These are phyloP conservation scores for Aquilaria agallochum DNA, from an alignment of 441 rosid genomes.

Conservation along the genomic window DNA sequence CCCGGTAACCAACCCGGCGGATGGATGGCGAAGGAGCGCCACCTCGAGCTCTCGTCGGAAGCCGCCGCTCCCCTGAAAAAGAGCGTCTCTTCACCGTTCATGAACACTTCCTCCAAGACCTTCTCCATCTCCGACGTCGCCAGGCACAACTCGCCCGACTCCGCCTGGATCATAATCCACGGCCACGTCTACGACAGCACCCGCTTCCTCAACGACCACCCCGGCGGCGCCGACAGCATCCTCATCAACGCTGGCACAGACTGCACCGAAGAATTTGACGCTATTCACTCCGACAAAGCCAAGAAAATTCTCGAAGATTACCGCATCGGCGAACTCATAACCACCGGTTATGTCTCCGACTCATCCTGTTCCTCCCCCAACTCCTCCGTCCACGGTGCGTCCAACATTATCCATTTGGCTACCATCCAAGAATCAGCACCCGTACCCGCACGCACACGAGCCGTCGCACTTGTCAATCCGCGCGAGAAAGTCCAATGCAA, in stretches of 20 bases:
- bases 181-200: slow-evolving; percentile 93
- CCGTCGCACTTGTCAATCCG: slow-evolving; percentile 57
- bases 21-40: slow-evolving; percentile 91
- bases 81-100: slow-evolving; percentile 83
- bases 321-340: slow-evolving; percentile 69
- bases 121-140: slow-evolving; percentile 64
- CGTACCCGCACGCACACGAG: slow-evolving; percentile 15
- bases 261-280: slow-evolving; percentile 92
- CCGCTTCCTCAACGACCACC: slow-evolving; percentile 81
- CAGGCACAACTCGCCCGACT: slow-evolving; percentile 62
- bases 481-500: slow-evolving; percentile 74
- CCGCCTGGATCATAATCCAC: slow-evolving; percentile 89
- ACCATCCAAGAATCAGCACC: slow-evolving; percentile 54
- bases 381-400: slow-evolving; percentile 60
- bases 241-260: slow-evolving; percentile 85
- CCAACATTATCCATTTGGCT: slow-evolving; percentile 33
- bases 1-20: slow-evolving; percentile 94
- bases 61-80: slow-evolving; percentile 49
- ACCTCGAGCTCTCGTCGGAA: slow-evolving; percentile 53
- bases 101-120: slow-evolving; percentile 63
- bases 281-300: slow-evolving; percentile 88
- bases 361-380: slow-evolving; percentile 62
- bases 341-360: slow-evolving; percentile 48
- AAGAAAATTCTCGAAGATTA: slow-evolving; percentile 74
- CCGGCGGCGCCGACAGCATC: slow-evolving; percentile 84